Percentiles rank a stretch among this genome's conserved stretches.
These are phyloP conservation scores for Collariella sp. DNA, from an alignment of 495 filamentous ascomycete species.

Conservation along the genomic window DNA sequence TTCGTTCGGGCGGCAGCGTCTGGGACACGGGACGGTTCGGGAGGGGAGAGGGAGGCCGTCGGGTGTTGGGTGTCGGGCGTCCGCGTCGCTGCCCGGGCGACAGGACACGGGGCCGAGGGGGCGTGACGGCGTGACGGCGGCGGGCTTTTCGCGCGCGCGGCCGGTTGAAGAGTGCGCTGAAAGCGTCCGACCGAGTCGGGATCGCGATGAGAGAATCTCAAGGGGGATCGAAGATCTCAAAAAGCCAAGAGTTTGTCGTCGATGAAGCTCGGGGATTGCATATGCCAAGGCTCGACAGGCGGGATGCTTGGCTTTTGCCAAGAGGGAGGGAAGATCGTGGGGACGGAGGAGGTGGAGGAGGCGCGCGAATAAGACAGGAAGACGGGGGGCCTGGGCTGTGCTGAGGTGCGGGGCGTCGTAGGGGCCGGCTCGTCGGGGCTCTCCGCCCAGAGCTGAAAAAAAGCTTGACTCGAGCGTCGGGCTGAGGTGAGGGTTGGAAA, in stretches of 20 bases:
- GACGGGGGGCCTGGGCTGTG: too few relatives aligned
- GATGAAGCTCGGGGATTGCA: slow-evolving; percentile 28
- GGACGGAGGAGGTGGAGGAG: slow-evolving; percentile 6
- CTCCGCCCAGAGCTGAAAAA: too few relatives aligned
- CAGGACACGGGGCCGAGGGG: neutral
- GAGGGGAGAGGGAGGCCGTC: neutral
- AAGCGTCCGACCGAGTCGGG: slow-evolving; percentile 5
- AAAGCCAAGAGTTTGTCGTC: slow-evolving; percentile 29
- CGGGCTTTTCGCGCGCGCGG: neutral
- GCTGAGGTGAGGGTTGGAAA: too few relatives aligned
- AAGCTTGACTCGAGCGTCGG: too few relatives aligned
- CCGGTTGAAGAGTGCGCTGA: neutral
- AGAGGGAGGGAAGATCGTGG: slow-evolving; percentile 18
- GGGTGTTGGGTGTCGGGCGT: neutral
- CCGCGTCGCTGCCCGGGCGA: slow-evolving; percentile 6
- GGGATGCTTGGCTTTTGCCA: slow-evolving; percentile 28
- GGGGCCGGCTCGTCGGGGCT: neutral
- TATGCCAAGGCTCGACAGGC: slow-evolving; percentile 30
- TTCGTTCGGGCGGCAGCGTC: slow-evolving; percentile 6
- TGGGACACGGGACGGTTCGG: neutral
- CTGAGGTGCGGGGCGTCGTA: slow-evolving; percentile 7
- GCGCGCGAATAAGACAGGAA: slow-evolving; percentile 6
- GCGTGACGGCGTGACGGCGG: neutral
- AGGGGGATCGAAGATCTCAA: neutral
- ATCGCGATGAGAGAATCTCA: neutral